Conservation (phyloP, 2,329 filamentous ascomycete species). For the Chrysoporthe cubensis region DNA sequence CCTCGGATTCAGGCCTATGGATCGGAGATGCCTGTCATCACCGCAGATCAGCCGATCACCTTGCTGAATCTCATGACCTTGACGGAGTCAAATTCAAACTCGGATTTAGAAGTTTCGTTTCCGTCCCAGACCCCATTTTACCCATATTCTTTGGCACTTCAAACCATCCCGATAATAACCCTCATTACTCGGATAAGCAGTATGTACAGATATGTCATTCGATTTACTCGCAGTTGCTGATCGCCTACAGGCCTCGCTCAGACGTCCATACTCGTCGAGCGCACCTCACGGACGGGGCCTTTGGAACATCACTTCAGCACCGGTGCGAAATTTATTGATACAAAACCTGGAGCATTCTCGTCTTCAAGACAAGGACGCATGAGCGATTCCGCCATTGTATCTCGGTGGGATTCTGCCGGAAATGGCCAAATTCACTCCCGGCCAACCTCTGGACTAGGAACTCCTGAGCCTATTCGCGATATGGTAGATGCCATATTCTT, state of each 20-base stretch:
- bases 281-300: background rate
- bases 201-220: background rate
- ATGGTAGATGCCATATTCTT: background rate
- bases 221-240: background rate
- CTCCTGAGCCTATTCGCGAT: background rate
- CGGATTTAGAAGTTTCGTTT: background rate
- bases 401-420: background rate
- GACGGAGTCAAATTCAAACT: background rate
- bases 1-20: background rate
- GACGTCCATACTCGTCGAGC: background rate
- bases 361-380: no score
- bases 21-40: background rate
- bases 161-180: background rate
- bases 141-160: background rate
- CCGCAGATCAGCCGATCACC: background rate
- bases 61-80: background rate
- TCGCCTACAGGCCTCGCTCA: background rate
- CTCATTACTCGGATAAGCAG: background rate
- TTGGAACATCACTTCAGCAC: background rate
- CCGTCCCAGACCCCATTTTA: background rate
- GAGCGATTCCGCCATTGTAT: background rate
- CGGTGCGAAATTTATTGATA: background rate
- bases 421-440: background rate
- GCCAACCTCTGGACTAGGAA: background rate
- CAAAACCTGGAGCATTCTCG: background rate